Evolutionary conservation across 1,284 basidiomycete species (phyloP).

Genomic region (Rhodotorula sp.): DNA sequence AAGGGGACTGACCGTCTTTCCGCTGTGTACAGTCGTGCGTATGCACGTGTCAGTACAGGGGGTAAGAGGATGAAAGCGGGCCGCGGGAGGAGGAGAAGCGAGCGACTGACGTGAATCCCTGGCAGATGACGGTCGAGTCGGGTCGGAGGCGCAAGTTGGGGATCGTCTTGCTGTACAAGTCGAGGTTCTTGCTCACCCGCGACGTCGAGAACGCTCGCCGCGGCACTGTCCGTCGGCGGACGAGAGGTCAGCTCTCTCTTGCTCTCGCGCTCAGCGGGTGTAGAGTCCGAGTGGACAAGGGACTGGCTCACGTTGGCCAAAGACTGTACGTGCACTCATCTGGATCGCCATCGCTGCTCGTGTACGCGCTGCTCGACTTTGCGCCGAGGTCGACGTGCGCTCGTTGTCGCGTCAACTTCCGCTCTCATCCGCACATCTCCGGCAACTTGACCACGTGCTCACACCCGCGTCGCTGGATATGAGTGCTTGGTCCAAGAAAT

Average conservation of each 20-base stretch:
- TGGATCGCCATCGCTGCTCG: constrained; percentile 24
- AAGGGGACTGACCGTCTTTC: constrained; percentile 76
- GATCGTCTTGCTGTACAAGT: constrained; percentile 40
- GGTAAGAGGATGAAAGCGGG: neutral
- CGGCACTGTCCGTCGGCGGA: constrained; percentile 6
- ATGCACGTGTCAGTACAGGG: neutral
- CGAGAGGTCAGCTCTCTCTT: neutral
- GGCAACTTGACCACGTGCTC: too few relatives aligned
- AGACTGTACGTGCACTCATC: constrained; percentile 20
- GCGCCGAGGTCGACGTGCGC: neutral
- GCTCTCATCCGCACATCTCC: too few relatives aligned
- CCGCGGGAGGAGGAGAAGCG: neutral
- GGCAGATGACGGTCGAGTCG: constrained; percentile 83
- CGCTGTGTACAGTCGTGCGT: constrained; percentile 47
- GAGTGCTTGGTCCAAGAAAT: too few relatives aligned
- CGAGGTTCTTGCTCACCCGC: neutral
- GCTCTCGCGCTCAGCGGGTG: too few relatives aligned
- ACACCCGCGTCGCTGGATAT: too few relatives aligned
- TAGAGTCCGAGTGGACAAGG: neutral
- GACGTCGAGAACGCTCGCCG: constrained; percentile 34
- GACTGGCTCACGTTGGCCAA: constrained; percentile 11
- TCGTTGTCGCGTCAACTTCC: neutral
- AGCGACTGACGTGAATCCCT: constrained; percentile 68
- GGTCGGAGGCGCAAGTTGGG: constrained; percentile 57
- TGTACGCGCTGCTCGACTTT: neutral